Percentiles rank a stretch among this genome's conserved stretches.
Evolutionary conservation across 2,329 filamentous ascomycete genomes (phyloP).

Genomic region (Clonostachys rhizophaga): DNA sequence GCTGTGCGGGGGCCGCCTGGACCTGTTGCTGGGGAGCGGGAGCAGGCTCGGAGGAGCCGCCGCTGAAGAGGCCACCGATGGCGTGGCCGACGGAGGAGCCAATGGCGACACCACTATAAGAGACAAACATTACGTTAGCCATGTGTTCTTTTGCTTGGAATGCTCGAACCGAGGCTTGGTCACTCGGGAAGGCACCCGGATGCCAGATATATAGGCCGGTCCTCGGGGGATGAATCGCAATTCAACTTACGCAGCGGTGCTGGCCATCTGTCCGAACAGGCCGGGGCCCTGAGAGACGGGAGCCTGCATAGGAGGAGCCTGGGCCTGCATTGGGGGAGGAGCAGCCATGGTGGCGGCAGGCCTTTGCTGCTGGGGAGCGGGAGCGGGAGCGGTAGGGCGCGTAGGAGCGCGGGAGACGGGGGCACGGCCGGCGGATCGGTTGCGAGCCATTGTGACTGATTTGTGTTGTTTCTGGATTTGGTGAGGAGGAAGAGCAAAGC

Average conservation of each 20-base stretch:
- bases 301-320: constrained; percentile 41
- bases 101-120: constrained; percentile 76
- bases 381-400: constrained; percentile 61
- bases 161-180: not conserved
- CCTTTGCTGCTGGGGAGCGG: constrained; percentile 58
- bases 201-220: not conserved
- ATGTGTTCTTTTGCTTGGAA: not conserved
- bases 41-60: constrained; percentile 54
- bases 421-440: constrained; percentile 50
- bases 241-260: constrained; percentile 90
- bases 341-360: constrained; percentile 66
- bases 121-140: not conserved
- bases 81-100: constrained; percentile 94
- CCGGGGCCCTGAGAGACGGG: constrained; percentile 64
- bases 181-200: not conserved
- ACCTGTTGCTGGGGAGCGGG: constrained; percentile 41
- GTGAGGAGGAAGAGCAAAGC: not conserved
- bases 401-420: constrained; percentile 49
- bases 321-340: constrained; percentile 33
- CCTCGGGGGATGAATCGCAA: not conserved
- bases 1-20: constrained; percentile 17
- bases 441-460: constrained; percentile 60
- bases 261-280: constrained; percentile 94
- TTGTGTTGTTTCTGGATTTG: constrained; percentile 19
- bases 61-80: constrained; percentile 82